These are phyloP conservation scores for Pyrenopolyporus hunteri DNA, from an alignment of 495 filamentous ascomycete species.

Conservation along the genomic window DNA sequence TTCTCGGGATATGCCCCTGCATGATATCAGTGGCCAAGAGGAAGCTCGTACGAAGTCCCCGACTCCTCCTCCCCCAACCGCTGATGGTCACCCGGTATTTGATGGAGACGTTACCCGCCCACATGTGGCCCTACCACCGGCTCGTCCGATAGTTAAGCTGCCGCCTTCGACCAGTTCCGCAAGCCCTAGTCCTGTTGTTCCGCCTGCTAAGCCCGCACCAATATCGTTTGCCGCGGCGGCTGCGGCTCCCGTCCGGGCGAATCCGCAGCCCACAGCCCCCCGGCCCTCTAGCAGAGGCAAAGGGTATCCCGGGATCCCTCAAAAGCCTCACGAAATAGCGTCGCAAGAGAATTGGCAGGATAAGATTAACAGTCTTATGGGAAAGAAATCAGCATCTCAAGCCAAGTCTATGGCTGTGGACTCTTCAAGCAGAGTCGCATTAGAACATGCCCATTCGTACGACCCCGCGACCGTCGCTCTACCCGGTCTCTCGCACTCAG, in stretches of 20 bases:
- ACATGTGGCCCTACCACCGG: constrained; percentile 70
- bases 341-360: constrained; percentile 68
- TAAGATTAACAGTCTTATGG: constrained; percentile 73
- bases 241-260: constrained; percentile 5
- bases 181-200: constrained; percentile 43
- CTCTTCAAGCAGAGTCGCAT: constrained; percentile 64
- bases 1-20: constrained; percentile 16
- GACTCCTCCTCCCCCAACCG: constrained; percentile 78
- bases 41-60: constrained; percentile 51
- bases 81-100: constrained; percentile 72
- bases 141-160: constrained; percentile 72
- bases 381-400: constrained; percentile 63
- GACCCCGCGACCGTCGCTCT: constrained; percentile 64
- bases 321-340: constrained; percentile 38
- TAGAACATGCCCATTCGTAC: constrained; percentile 59
- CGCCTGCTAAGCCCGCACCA: constrained; percentile 50
- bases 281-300: constrained; percentile 35
- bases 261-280: constrained; percentile 8
- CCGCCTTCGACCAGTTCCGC: constrained; percentile 58
- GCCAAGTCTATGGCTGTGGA: constrained; percentile 61
- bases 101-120: constrained; percentile 68
- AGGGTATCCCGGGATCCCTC: constrained; percentile 33
- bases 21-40: constrained; percentile 15
- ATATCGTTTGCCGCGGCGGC: constrained; percentile 60
- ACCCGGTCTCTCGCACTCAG: constrained; percentile 46